Evolutionary conservation across 1,284 basidiomycete genomes (phyloP).

Genomic region (Trichosporon sp.): DNA sequence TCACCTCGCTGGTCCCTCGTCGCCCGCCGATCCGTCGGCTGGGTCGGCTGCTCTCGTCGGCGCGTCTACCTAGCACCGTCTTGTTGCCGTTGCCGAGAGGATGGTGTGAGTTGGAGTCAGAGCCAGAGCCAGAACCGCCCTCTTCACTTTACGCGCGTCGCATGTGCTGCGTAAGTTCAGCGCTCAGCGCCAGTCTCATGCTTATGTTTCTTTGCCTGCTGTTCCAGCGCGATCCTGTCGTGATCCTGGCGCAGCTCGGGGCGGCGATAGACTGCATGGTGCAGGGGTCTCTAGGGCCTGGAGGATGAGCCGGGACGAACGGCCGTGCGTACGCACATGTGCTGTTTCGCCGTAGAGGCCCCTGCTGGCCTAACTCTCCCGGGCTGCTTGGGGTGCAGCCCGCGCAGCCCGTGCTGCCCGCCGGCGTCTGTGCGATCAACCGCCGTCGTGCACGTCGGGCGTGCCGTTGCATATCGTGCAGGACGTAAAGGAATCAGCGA

Average conservation of each 20-base stretch:
- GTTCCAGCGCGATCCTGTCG: neutral
- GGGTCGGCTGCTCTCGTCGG: no score
- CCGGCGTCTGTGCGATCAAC: no score
- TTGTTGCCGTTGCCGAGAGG: neutral
- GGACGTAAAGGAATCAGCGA: neutral
- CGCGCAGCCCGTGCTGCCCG: no score
- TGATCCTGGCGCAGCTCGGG: neutral
- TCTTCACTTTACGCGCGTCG: conserved; percentile 18
- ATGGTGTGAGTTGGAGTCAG: no score
- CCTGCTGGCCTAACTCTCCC: no score
- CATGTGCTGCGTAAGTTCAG: neutral
- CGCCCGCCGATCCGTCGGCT: neutral
- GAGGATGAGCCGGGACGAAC: neutral
- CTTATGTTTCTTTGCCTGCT: neutral
- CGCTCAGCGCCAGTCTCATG: neutral
- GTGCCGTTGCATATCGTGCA: no score
- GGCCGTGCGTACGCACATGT: neutral
- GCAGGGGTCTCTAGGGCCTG: no score
- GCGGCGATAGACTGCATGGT: neutral
- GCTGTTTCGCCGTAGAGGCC: neutral
- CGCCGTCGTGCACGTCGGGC: no score
- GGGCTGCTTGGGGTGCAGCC: no score
- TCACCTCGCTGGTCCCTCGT: neutral
- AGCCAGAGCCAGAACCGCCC: neutral
- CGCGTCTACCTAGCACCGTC: neutral